Evolutionary conservation across 352 stramenopile species (phyloP), one percentile per base, ranked within the genome.

Genomic region (Ophiocytium majus): DNA sequence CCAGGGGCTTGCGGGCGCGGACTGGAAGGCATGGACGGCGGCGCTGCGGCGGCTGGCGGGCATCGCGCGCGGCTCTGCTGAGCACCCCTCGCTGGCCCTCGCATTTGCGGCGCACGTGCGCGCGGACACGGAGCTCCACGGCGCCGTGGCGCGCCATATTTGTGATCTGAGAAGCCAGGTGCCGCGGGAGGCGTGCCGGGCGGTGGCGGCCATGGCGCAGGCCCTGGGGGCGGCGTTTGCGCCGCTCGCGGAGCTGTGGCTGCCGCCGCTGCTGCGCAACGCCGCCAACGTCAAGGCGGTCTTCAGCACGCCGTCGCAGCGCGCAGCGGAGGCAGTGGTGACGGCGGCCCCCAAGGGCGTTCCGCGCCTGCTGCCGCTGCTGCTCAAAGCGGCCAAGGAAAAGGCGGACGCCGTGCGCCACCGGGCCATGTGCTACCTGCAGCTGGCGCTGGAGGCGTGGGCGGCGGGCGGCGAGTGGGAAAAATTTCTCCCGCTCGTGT

Each of bases 201-300:
- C 66, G n/a, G 83, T 85, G 10, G 79, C 83, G 33, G 83, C 81
- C 50, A 50, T 87, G 0, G 83, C 76, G 14, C n/a, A 50, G 31
- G 76, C 50, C 49, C 83, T 87, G 36, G 64, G 34, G 10, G 83
- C 79, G 43, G 76, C 80, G 36, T 79, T 85, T 32, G 79, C 76
- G 14, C 43, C 83, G n/a, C 83, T 87, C 19, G 83, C 83, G 57
- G 83, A 87, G 80, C 63, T 82, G 71, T 87, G 83, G 83, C 83
- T 87, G 79, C 83, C 83, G 43, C 63, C 79, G 79, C 71, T 87
- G 50, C 76, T 87, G 28, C 79, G 83, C 0, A 87, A 87, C 78
- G 81, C 83, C 19, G 78, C 80, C 66, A 78, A 78, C 66, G 35
- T 14, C 32, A 78, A 78, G 66, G 66, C 5, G 66, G 14, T 14